These are phyloP conservation scores for Penicillium odoratum DNA, from an alignment of 495 filamentous ascomycete genomes.

Conservation along the genomic window DNA sequence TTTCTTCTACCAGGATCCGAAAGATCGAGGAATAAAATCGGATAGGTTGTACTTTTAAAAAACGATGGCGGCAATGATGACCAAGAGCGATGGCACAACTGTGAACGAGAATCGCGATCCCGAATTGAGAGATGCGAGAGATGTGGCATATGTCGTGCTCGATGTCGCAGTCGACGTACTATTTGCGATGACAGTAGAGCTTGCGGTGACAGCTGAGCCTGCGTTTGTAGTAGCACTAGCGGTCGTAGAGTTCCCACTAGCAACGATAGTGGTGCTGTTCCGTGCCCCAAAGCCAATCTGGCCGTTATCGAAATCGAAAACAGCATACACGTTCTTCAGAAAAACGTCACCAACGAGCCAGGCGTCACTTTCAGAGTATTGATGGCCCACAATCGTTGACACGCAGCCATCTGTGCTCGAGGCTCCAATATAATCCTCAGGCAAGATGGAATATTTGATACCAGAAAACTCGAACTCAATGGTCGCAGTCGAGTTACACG, in stretches of 20 bases:
- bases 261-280: slow-evolving; percentile 8
- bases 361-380: slow-evolving; percentile 46
- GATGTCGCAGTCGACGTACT: background rate
- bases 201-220: slow-evolving; percentile 2
- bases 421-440: slow-evolving; percentile 67
- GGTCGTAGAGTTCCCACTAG: slow-evolving; percentile 20
- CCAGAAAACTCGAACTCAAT: slow-evolving; percentile 57
- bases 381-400: slow-evolving; percentile 60
- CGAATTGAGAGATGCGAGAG: slow-evolving; percentile 3
- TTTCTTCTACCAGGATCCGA: background rate
- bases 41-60: background rate
- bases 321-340: slow-evolving; percentile 85
- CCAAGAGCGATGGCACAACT: background rate
- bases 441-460: slow-evolving; percentile 60
- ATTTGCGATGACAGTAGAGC: slow-evolving; percentile 1
- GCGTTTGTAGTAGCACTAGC: slow-evolving; percentile 15
- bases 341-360: slow-evolving; percentile 86
- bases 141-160: background rate
- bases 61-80: slow-evolving; percentile 3
- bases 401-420: slow-evolving; percentile 50
- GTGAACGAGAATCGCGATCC: slow-evolving; percentile 8
- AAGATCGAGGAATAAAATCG: background rate
- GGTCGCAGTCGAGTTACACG: slow-evolving; percentile 61
- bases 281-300: slow-evolving; percentile 42
- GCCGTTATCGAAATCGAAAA: slow-evolving; percentile 68